A percentile compares a stretch with the other conserved stretches of the same genome.
phyloP scores from a whole-genome alignment of 345 rosid species.

The Rhodamnia argentea region DNA sequence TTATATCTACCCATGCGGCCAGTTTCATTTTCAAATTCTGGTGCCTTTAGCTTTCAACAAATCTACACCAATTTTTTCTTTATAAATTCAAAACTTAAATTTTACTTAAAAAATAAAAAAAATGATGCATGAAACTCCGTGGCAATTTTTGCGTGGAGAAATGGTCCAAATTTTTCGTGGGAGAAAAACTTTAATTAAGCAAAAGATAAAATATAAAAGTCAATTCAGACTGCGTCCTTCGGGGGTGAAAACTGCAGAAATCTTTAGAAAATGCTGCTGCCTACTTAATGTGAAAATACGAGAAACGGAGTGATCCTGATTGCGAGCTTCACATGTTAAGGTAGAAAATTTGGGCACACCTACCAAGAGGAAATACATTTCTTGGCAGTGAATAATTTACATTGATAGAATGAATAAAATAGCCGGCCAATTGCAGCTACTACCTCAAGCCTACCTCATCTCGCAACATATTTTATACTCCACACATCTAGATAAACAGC shows the following conservation, averaged over 20 bases:
- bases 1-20: neutral
- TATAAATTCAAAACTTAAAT: neutral
- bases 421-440: neutral
- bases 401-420: slow-evolving; percentile 23
- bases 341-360: neutral
- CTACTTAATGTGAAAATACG: neutral
- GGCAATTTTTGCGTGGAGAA: neutral
- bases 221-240: neutral
- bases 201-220: neutral
- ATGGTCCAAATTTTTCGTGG: too few species aligned
- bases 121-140: neutral
- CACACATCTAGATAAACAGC: neutral
- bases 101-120: neutral
- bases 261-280: neutral
- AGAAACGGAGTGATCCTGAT: neutral
- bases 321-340: neutral
- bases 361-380: neutral
- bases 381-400: slow-evolving; percentile 1
- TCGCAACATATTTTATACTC: neutral
- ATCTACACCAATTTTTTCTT: neutral
- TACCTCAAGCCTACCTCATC: neutral
- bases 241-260: neutral
- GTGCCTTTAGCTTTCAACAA: neutral
- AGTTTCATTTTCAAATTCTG: neutral
- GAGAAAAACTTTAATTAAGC: neutral